Evolutionary conservation across 305 asterid species (phyloP).

Genomic region (Salvia sclarea): DNA sequence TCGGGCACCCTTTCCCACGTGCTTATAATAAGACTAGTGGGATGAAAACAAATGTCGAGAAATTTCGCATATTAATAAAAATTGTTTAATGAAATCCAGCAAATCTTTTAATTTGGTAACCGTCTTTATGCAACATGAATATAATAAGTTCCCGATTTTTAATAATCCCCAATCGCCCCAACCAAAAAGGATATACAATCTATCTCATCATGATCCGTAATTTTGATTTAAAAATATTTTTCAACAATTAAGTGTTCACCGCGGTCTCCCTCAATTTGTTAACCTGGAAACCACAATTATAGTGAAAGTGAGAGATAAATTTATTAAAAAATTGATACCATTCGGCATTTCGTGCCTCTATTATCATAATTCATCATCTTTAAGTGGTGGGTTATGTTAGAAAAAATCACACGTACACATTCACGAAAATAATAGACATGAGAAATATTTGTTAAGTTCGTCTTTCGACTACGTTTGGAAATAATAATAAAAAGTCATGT

Average conservation of each 20-base stretch:
- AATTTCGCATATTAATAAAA: background rate
- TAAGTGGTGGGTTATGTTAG: too few species aligned
- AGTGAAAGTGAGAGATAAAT: background rate
- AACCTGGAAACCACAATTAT: too few species aligned
- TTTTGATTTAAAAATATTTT: background rate
- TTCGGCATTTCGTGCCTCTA: too few species aligned
- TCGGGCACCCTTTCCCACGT: conserved; percentile 20
- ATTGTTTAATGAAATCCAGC: background rate
- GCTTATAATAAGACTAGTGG: background rate
- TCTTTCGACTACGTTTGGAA: too few species aligned
- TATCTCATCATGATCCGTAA: background rate
- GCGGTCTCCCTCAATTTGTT: background rate
- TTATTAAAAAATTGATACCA: too few species aligned
- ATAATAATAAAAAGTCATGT: too few species aligned
- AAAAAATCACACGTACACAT: too few species aligned
- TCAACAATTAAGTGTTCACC: background rate
- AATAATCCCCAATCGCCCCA: background rate
- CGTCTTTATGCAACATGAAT: background rate
- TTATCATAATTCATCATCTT: too few species aligned
- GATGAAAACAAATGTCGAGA: background rate
- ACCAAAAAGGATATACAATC: background rate
- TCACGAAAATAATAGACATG: too few species aligned
- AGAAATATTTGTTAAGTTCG: too few species aligned
- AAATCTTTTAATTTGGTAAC: background rate
- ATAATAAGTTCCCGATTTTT: background rate